Percentiles rank a stretch among this genome's conserved stretches.
Conservation (phyloP, 768 basidiomycete genomes). For the Neoboletus subvelutipes region DNA sequence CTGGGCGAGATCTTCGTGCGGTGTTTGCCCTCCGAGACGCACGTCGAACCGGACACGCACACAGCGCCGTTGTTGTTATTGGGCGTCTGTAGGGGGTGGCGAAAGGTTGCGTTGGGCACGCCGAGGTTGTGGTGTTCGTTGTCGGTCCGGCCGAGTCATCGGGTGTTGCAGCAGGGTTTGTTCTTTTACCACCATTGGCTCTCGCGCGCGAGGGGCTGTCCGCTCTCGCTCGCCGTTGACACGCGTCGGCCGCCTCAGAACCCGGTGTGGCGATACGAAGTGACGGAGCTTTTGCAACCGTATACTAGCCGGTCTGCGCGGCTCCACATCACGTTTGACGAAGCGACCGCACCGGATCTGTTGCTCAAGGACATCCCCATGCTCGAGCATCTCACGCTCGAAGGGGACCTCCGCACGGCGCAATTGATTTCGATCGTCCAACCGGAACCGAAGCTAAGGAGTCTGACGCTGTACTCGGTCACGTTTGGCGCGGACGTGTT, state of each 20-base stretch:
- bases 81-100: constrained; percentile 45
- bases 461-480: constrained; percentile 12
- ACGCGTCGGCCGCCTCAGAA: constrained; percentile 9
- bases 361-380: constrained; percentile 21
- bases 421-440: constrained; percentile 12
- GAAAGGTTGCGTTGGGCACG: constrained; percentile 35
- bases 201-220: constrained; percentile 19
- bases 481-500: constrained; percentile 2
- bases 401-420: constrained; percentile 4
- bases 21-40: constrained; percentile 30
- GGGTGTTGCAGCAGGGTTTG: constrained; percentile 8
- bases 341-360: constrained; percentile 7
- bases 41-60: constrained; percentile 23
- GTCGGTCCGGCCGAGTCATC: constrained; percentile 9
- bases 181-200: constrained; percentile 20
- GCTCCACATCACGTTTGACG: constrained; percentile 15
- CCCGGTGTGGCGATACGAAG: constrained; percentile 22
- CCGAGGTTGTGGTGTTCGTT: constrained; percentile 52
- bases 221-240: constrained; percentile 24
- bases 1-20: constrained; percentile 46
- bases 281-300: constrained; percentile 22
- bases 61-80: constrained; percentile 40
- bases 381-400: constrained; percentile 18
- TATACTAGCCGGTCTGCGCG: constrained; percentile 13
- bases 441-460: constrained; percentile 3